Base-by-base conservation (phyloP, 2,329 filamentous ascomycete species). In the Corynespora cassiicola region DNA sequence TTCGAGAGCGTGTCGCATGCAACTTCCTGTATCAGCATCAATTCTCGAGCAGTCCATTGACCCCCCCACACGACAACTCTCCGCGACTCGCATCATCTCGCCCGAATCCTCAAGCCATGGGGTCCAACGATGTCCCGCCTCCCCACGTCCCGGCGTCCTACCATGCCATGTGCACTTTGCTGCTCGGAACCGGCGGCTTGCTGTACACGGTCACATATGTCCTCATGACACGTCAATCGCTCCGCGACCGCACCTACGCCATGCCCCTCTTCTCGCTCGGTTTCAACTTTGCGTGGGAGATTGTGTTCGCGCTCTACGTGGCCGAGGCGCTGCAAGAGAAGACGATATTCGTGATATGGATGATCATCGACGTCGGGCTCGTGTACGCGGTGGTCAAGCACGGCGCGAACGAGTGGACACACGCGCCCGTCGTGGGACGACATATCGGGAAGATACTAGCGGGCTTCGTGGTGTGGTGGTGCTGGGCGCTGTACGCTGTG, bases 251-350 rank as follows among this genome's bases (percentile, higher is more conserved):
- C 23, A 74, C 74, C 4, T 79, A 77, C 47, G 69, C 75, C 22
- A 75, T 79, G 60, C 76, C 77, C 0, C 53, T 79, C 8, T 54
- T 77, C 31, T 69, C 74, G 1, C 71, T 80, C 7, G 70, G 71
- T 10, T 52, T 75, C 52, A 80, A 81, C 42, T 68, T 79, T 21
- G 71, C 71, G 2, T 80, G 77, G 76, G 77, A 80, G 52, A 56
- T 76, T 3, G 63, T 80, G 36, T 77, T 75, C 58, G 69, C 69
- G 2, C 58, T 77, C 16, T 75, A 67, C 46, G 73, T 79, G 11
- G 65, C 70, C 39, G 75, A 78, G 42, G 57, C 63, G 4, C 51
- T 57, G 1, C 51, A 76, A 7, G 77, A 80, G 50, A 61, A 62
- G 9, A 46, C 62, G 11, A 73, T 74, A 18, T 78, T 79, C 54